Evolutionary conservation across 345 rosid genomes (phyloP).

Genomic region (Adansonia digitata): DNA sequence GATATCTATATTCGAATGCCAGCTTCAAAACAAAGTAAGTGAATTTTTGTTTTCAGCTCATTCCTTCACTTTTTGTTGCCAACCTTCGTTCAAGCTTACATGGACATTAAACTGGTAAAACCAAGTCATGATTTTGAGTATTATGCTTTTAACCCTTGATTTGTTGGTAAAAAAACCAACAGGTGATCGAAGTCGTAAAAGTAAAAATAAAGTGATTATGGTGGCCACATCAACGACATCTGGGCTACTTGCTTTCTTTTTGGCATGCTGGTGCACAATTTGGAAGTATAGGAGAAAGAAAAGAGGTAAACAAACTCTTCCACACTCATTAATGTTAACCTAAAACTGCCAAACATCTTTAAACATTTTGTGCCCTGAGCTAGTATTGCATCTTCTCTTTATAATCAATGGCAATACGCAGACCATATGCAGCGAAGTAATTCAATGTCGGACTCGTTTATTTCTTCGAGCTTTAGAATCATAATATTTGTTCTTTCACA

Average conservation of each 20-base stretch:
- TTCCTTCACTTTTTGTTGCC: too few species aligned
- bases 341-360: too few species aligned
- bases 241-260: neutral
- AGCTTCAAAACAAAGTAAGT: neutral
- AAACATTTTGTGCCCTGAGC: too few species aligned
- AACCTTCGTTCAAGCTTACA: too few species aligned
- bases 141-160: too few species aligned
- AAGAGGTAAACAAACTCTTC: neutral
- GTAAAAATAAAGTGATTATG: neutral
- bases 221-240: neutral
- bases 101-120: too few species aligned
- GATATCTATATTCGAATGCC: conserved; percentile 6
- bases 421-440: too few species aligned
- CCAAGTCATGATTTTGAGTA: too few species aligned
- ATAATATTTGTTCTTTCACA: neutral
- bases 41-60: neutral
- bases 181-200: neutral
- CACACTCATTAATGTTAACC: neutral
- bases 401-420: too few species aligned
- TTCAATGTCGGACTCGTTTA: too few species aligned
- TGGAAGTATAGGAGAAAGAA: neutral
- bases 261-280: neutral
- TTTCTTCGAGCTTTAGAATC: neutral
- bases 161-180: neutral
- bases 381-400: neutral